Base-by-base conservation (phyloP, 2,329 filamentous ascomycete genomes). In the Aspergillus pseudoterreus region DNA sequence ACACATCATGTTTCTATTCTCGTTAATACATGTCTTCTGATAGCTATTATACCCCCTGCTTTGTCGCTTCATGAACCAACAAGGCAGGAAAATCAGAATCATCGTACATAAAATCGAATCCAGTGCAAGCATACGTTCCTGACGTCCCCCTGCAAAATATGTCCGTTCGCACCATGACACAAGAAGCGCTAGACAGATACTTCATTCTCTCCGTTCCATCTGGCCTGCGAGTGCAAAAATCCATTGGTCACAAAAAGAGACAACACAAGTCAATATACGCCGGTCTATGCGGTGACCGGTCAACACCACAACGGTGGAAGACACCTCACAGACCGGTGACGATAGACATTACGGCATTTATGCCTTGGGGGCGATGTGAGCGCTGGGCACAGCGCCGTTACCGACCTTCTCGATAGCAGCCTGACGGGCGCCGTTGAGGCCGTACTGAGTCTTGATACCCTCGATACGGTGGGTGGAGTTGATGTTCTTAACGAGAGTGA, bases 401-500 rank as follows among this genome's bases (percentile, higher is more conserved):
- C 67, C 68, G 43, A 67, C 59, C 39, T 57, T 63, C 44, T 66
- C 60, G 44, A 68, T 66, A 48, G 69, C 76, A 21, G 78, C 72
- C 49, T 74, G 74, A 39, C 88, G 77, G 53, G 90, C 87, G 49
- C 83, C 88, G 39, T 75, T 71, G 41, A 95, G 80, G 44, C 80
- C 85, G 64, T 81, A 88, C 67, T 92, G 88, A 22, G 78, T 81
- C 15, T 75, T 64, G 57, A 92, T 79, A 42, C 89, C 90, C 62
- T 92, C 83, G 57, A 92, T 76, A 60, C 90, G 86, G 76, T 95
- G 90, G 30, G 84, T 90, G 33, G 86, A 85, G 78, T 95, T 95
- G 73, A 95, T 81, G 77, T 95, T 95, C 84, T 95, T 95, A 71
- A 92, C 87, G 53, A 90, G 77, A 15, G 85, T 85, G 64, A 95